Evolutionary conservation across 345 rosid genomes (phyloP), one percentile per base, ranked within the genome.

Genomic region (Odontarrhena argentea): DNA sequence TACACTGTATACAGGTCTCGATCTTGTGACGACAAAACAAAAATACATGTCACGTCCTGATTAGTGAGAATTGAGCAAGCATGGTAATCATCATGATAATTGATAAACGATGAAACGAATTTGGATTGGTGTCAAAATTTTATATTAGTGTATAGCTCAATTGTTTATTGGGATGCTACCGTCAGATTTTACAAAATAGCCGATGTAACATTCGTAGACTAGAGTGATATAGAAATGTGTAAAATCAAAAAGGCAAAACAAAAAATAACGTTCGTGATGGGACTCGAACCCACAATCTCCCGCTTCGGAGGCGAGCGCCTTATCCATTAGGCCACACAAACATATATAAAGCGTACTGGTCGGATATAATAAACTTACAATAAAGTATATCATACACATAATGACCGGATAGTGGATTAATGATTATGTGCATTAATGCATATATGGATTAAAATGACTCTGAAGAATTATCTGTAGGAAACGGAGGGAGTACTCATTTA

Each of bases 251-350:
- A 35, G 43, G 53, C 7, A 0, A 58, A 65, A 57, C 35, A 54
- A 49, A 4, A 0, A 58, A 65, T 49, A 10, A 12, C 86, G 85
- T 84, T 82, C 85, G 78, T 77, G 84, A 78, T 85, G 92, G 87
- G 82, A 81, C 79, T 80, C 83, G 86, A 85, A 83, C 88, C 84
- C 88, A 85, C 41, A 86, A 84, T 87, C 98, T 93, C 97, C 97
- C 92, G 98, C 96, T 93, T 96, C 97, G 97, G 97, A 90, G 98
- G 97, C 97, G 97, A 90, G 98, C 97, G 98, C 98, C 97, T 93
- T 93, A 93, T 93, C 98, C 97, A 93, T 90, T 90, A 93, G 98
- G 98, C 98, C 98, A 90, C 96, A 28, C 32, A 28, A 28, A 28
- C 32, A 28, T 28, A 4, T 28, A 28, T 28, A 28, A 28, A 4